Evolutionary conservation across 805 yeast species (phyloP).

Genomic region (Nakazawaea holstii): DNA sequence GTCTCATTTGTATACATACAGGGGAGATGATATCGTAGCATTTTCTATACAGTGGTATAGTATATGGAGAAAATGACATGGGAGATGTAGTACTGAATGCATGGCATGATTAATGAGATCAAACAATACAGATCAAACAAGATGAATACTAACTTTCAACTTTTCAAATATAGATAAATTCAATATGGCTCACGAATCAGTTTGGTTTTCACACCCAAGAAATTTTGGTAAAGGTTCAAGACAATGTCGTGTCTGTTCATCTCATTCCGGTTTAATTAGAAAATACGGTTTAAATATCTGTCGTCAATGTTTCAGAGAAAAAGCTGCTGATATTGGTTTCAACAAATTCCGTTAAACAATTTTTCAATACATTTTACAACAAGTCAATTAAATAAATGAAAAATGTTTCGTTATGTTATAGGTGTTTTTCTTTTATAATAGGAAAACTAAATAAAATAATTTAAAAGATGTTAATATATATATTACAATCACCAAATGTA

Average conservation of each 20-base stretch:
- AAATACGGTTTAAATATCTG: conserved; percentile 99
- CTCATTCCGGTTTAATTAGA: conserved; percentile 99
- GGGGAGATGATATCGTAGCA: too few species aligned
- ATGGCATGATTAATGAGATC: too few species aligned
- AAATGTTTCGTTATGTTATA: background rate
- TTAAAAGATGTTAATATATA: too few species aligned
- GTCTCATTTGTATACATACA: too few species aligned
- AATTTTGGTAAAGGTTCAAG: conserved; percentile 99
- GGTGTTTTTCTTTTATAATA: background rate
- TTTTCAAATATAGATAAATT: conserved; percentile 26
- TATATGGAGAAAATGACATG: too few species aligned
- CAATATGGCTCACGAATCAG: conserved; percentile 99
- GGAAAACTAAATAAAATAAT: background rate
- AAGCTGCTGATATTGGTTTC: conserved; percentile 98
- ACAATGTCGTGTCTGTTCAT: conserved; percentile 98
- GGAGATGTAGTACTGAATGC: too few species aligned
- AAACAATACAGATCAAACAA: too few species aligned
- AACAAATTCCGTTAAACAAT: conserved; percentile 89
- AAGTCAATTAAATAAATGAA: background rate
- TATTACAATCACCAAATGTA: too few species aligned
- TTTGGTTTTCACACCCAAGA: conserved; percentile 99
- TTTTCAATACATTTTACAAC: too few species aligned
- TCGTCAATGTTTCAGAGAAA: conserved; percentile 99
- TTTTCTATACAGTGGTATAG: too few species aligned
- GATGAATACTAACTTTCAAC: too few species aligned